Evolutionary conservation across 306 rosid species (phyloP).

Genomic region (Albizia julibrissin): DNA sequence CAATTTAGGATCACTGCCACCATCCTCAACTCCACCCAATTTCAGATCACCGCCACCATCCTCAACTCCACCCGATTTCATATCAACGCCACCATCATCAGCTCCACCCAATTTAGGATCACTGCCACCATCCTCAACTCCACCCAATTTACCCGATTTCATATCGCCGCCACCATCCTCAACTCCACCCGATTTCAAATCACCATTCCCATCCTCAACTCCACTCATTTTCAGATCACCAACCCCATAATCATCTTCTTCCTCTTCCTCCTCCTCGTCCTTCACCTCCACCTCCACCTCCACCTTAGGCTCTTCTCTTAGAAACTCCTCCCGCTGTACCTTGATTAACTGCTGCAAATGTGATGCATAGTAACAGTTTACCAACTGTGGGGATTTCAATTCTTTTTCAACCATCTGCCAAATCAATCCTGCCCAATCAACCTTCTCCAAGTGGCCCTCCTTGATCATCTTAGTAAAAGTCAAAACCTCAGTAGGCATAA

Average conservation of each 20-base stretch:
- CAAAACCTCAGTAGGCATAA: slow-evolving; percentile 60
- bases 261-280: slow-evolving; percentile 24
- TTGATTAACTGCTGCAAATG: slow-evolving; percentile 79
- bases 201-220: slow-evolving; percentile 41
- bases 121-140: slow-evolving; percentile 34
- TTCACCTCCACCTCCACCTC: slow-evolving; percentile 32
- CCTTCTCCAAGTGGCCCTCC: slow-evolving; percentile 64
- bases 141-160: slow-evolving; percentile 25
- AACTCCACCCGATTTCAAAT: slow-evolving; percentile 16
- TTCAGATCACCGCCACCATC: neutral
- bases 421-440: slow-evolving; percentile 78
- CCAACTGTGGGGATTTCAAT: slow-evolving; percentile 49
- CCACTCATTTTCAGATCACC: slow-evolving; percentile 30
- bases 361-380: slow-evolving; percentile 79
- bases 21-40: neutral
- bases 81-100: slow-evolving; percentile 33
- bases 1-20: neutral
- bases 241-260: slow-evolving; percentile 42
- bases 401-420: slow-evolving; percentile 91
- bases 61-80: slow-evolving; percentile 27
- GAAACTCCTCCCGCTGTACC: slow-evolving; percentile 55
- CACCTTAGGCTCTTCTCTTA: slow-evolving; percentile 41
- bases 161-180: slow-evolving; percentile 35
- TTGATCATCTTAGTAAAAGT: slow-evolving; percentile 43
- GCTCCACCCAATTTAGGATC: slow-evolving; percentile 18